phyloP scores from a whole-genome alignment of 2,329 filamentous ascomycete genomes.

The Beauveria sp. region DNA sequence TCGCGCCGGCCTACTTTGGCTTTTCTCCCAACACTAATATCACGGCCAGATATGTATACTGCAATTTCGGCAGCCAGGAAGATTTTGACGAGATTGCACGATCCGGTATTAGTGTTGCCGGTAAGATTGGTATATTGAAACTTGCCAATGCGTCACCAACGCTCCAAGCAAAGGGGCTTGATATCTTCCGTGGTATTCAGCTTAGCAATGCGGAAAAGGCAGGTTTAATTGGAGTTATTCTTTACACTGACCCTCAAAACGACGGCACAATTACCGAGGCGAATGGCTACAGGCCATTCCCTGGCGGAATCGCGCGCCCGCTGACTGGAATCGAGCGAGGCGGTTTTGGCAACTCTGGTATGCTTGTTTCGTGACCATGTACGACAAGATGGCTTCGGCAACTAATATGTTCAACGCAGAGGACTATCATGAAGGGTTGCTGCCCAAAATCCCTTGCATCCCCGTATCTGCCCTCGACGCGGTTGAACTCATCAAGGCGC shows the following conservation, averaged over 20 bases:
- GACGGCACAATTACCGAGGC: conserved; percentile 69
- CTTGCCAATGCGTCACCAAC: conserved; percentile 61
- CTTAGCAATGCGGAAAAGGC: conserved; percentile 78
- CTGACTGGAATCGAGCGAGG: conserved; percentile 19
- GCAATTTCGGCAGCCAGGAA: background rate
- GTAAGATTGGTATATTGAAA: conserved; percentile 37
- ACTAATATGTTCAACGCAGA: background rate
- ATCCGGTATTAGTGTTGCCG: background rate
- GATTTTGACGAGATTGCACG: conserved; percentile 6
- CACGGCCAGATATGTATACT: background rate
- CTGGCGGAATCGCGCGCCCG: conserved; percentile 17
- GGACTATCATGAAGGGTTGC: conserved; percentile 38
- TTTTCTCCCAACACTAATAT: background rate
- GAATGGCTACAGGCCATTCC: conserved; percentile 69
- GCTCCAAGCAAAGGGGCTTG: conserved; percentile 36
- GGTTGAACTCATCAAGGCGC: conserved; percentile 65
- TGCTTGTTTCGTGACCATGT: conserved; percentile 66
- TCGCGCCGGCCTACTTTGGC: conserved; percentile 2
- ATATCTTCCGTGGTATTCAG: conserved; percentile 69
- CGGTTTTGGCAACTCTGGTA: conserved; percentile 72
- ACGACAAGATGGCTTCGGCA: conserved; percentile 44
- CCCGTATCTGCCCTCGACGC: conserved; percentile 75
- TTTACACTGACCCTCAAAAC: conserved; percentile 80
- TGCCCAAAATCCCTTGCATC: conserved; percentile 70
- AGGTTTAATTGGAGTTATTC: conserved; percentile 71